Percentiles rank a stretch among this genome's conserved stretches.
These are phyloP conservation scores for Mucor plumbeus DNA, from an alignment of 371 early-diverging fungal genomes.

Conservation along the genomic window DNA sequence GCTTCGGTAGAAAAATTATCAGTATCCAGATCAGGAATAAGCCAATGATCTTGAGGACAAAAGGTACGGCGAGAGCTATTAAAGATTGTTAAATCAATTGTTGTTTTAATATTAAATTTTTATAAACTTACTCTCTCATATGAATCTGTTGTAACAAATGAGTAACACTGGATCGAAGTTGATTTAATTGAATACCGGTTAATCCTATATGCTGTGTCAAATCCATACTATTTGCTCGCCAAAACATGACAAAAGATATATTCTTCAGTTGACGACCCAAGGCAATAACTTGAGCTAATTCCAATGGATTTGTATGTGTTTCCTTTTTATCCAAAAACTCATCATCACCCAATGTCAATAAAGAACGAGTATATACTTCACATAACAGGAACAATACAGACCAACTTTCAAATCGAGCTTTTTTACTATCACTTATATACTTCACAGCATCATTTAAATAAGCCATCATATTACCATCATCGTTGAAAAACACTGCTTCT, in stretches of 20 bases:
- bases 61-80: slow-evolving; percentile 70
- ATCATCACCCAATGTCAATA: slow-evolving; percentile 84
- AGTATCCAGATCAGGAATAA: slow-evolving; percentile 70
- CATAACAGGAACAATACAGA: slow-evolving; percentile 67
- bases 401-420: slow-evolving; percentile 41
- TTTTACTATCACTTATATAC: slow-evolving; percentile 18
- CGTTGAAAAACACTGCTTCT: slow-evolving; percentile 25
- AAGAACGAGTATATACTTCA: slow-evolving; percentile 73
- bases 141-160: slow-evolving; percentile 80
- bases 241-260: slow-evolving; percentile 74
- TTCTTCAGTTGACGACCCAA: slow-evolving; percentile 67
- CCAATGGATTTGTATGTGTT: slow-evolving; percentile 53
- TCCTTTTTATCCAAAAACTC: slow-evolving; percentile 59
- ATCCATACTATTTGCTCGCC: slow-evolving; percentile 57
- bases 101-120: not conserved
- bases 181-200: slow-evolving; percentile 56
- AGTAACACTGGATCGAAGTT: slow-evolving; percentile 67
- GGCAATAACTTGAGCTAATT: slow-evolving; percentile 52
- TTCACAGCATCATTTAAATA: slow-evolving; percentile 7
- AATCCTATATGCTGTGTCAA: slow-evolving; percentile 46
- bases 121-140: slow-evolving; percentile 72
- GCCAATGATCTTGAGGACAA: slow-evolving; percentile 78
- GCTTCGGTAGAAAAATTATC: slow-evolving; percentile 65
- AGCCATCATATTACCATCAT: slow-evolving; percentile 12
- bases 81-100: not conserved